Evolutionary conservation across 129 eudicot species (phyloP), one percentile per base, ranked within the genome.

Genomic region (Oenanthe sinensis): DNA sequence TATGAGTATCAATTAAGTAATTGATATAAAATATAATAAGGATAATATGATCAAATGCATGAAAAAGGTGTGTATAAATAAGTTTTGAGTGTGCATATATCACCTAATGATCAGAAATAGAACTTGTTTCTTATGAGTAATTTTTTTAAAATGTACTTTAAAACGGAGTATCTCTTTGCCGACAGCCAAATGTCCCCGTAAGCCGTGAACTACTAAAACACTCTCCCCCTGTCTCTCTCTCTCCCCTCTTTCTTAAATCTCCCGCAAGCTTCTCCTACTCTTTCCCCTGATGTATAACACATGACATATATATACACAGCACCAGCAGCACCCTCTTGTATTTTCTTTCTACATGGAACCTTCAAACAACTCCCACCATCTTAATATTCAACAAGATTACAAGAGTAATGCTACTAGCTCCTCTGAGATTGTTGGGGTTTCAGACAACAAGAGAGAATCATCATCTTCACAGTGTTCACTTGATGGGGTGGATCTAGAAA

Each of bases 401-500:
- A n/a, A 58, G 0, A 58, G 14, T 0, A 58, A 58, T 58, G 67
- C 33, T 58, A 22, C 5, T 6, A 58, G 67, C 30, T 58, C 26
- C n/a, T 17, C 67, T 58, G 67, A 58, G 14, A 58, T 58, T n/a
- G 67, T 58, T 58, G 67, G 67, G 30, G 67, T 58, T 58, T 58
- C 12, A n/a, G 67, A 58, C 12, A 58, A 58, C 3, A 19, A 8
- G 7, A 55, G 12, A 22, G 4, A 55, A 6, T 8, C 14, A 1
- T 58, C 67, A 58, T 33, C 67, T 58, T 58, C 67, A 58, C 67
- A n/a, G 30, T 58, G 67, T 58, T n/a, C 6, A n/a, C 14, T 3
- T n/a, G 33, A 58, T 58, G 67, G 1, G n/a, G 67, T 58, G 67
- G 67, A 58, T 58, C 67, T 58, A 58, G 67, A 58, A 58, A 75